Base-by-base conservation (phyloP, 495 filamentous ascomycete genomes). In the Poronia punctata region DNA sequence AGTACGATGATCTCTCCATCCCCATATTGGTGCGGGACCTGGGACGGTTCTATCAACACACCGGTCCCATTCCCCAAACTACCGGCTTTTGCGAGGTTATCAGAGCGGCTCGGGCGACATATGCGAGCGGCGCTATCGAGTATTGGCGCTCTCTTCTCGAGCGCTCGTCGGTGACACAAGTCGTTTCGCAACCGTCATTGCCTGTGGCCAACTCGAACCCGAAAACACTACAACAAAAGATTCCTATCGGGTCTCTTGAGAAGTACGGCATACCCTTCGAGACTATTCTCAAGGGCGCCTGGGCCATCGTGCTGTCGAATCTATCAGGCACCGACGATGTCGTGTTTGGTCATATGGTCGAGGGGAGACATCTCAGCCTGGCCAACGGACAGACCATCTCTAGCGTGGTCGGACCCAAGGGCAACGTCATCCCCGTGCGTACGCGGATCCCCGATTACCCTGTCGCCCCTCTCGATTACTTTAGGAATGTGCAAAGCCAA, bases 321-420 rank as follows among this genome's bases (percentile, higher is more conserved):
- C 48, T 69, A 28, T 64, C 62, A 8, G 60, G 55, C 1, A 56
- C 52, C 1, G 52, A 61, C 14, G 68, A 72, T 6, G 62, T 72
- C 11, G 62, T 71, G 10, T 72, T 72, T 36, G 69, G 69, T n/a
- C 62, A 71, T 40, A 40, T 70, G 9, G 53, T 72, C 17, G 66
- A 57, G 17, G 47, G 53, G 19, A 56, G 44, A 27, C 45, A 52
- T 29, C 40, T 67, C 5, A 54, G 50, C 10, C 57, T 70, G 0
- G 50, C 49, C 3, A 50, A 50, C 20, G 56, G 60, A 4, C 56
- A 66, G 14, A 48, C 52, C 2, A 55, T 65, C 10, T 58, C 57
- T 0, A 63, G 60, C n/a, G 54, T 70, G 19, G 59, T 72, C 40
- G 68, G 68, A 0, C 67, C 68, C 4, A 61, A 61, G 19, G 46